These are phyloP conservation scores for Triticum dicoccoides DNA, from an alignment of 176 grass and related monocot genomes.

Conservation along the genomic window DNA sequence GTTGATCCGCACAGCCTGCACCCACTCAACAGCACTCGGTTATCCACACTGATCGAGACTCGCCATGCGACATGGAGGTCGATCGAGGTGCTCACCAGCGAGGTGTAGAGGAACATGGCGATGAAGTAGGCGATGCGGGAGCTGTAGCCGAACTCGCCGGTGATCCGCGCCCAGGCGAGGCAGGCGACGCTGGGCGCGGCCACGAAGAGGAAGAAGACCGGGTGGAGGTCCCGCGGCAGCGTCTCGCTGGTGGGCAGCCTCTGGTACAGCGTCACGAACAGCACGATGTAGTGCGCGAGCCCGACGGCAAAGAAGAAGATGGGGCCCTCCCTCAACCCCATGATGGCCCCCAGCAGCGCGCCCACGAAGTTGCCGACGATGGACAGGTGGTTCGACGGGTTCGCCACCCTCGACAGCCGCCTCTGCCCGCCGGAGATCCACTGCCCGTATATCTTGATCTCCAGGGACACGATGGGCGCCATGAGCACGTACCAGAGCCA, in stretches of 20 bases:
- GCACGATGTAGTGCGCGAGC: slow-evolving; percentile 80
- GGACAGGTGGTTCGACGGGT: slow-evolving; percentile 87
- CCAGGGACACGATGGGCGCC: slow-evolving; percentile 71
- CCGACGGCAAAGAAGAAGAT: slow-evolving; percentile 91
- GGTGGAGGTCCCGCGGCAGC: slow-evolving; percentile 83
- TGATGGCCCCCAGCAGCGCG: slow-evolving; percentile 72
- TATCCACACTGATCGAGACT: neutral
- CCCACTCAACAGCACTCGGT: neutral
- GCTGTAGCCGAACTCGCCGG: slow-evolving; percentile 63
- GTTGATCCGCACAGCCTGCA: slow-evolving; percentile 72
- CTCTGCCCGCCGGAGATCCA: slow-evolving; percentile 94
- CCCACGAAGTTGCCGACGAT: slow-evolving; percentile 94
- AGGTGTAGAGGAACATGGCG: slow-evolving; percentile 83
- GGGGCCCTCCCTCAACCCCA: slow-evolving; percentile 78
- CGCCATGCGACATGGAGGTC: neutral
- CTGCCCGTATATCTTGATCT: slow-evolving; percentile 98
- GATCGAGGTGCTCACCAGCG: slow-evolving; percentile 42
- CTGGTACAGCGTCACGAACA: slow-evolving; percentile 97
- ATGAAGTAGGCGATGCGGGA: slow-evolving; percentile 75
- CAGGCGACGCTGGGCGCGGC: slow-evolving; percentile 81
- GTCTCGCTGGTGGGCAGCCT: slow-evolving; percentile 94
- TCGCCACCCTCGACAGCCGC: slow-evolving; percentile 73
- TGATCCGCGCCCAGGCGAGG: slow-evolving; percentile 83
- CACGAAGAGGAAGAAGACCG: slow-evolving; percentile 91
- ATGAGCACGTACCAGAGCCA: slow-evolving; percentile 85